Base-by-base conservation (phyloP, 2,329 filamentous ascomycete species). In the Aaosphaeria arxii region DNA sequence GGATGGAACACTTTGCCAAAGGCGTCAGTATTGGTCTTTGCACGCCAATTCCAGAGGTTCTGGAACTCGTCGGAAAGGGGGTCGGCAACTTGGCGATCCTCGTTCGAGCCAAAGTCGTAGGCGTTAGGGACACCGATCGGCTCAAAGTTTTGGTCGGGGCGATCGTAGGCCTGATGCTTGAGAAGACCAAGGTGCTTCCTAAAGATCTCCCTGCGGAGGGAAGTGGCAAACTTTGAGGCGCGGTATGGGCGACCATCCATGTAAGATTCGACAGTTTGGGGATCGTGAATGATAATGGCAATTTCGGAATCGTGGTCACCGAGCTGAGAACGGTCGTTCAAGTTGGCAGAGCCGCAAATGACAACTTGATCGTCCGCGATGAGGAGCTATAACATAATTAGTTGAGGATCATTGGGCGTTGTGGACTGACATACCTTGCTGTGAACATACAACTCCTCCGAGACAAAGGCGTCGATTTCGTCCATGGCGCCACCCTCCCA, bases 131-230 rank as follows among this genome's bases (percentile, higher is more conserved):
- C 68, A 13, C 80, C 80, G 6, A 84, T 75, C 0, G 81, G 82
- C 52, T 80, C 72, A 56, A 74, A 84, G 63, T 84, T 84, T 29
- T 74, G 71, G 44, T 83, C 73, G 9, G 79, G 79, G 5, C 67
- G 73, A 47, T 90, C 81, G 50, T 86, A 77, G 13, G 85, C 76
- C 65, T 96, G 90, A 0, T 88, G 80, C 4, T 81, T 85, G 7
- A 96, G 77, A 6, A 96, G 79, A 40, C 92, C 92, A 1, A 96
- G 81, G 66, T 96, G 92, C 74, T 96, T 95, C 57, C 91, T 84
- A 83, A 89, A 96, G 53, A 96, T 82, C 66, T 91, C 84, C 33
- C 91, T 83, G 24, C 92, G 87, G 7, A 96, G 84, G 1, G 86
- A 89, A 5, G 89, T 77, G 1, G 91, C 91, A 63, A 92, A 91